Evolutionary conservation across 257 asterid species (phyloP).

Genomic region (Solanum ossicruentum): DNA sequence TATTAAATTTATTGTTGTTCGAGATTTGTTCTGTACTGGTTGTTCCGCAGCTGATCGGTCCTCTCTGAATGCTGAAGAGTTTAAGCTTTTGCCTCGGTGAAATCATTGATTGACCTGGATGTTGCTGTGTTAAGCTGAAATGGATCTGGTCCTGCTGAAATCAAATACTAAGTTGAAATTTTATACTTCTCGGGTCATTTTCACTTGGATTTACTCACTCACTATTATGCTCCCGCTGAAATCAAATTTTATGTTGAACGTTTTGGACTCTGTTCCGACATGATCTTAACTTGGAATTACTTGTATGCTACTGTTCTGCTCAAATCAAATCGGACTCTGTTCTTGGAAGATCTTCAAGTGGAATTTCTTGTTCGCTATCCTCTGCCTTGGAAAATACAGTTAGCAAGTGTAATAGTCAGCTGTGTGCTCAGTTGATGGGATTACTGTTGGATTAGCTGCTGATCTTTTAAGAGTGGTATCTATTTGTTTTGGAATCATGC

Average conservation of each 20-base stretch:
- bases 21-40: background rate
- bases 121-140: too few relatives aligned
- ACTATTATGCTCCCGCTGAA: background rate
- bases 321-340: background rate
- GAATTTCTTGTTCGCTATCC: too few relatives aligned
- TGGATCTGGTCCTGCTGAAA: too few relatives aligned
- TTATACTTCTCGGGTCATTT: too few relatives aligned
- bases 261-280: background rate
- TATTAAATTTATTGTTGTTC: too few relatives aligned
- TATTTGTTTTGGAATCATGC: background rate
- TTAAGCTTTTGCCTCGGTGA: background rate
- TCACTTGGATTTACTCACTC: too few relatives aligned
- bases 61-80: background rate
- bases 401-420: background rate
- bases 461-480: too few relatives aligned
- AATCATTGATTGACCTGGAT: background rate
- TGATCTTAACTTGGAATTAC: background rate
- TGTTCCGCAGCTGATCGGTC: background rate
- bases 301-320: background rate
- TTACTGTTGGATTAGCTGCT: background rate
- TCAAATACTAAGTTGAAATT: too few relatives aligned
- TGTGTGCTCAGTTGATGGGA: background rate
- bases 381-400: too few relatives aligned
- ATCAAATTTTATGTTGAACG: background rate
- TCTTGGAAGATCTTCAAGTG: background rate